A percentile compares a stretch with the other conserved stretches of the same genome.
These are phyloP conservation scores for Suhomyces kunorum DNA, from an alignment of 1,139 yeast species.

Conservation along the genomic window DNA sequence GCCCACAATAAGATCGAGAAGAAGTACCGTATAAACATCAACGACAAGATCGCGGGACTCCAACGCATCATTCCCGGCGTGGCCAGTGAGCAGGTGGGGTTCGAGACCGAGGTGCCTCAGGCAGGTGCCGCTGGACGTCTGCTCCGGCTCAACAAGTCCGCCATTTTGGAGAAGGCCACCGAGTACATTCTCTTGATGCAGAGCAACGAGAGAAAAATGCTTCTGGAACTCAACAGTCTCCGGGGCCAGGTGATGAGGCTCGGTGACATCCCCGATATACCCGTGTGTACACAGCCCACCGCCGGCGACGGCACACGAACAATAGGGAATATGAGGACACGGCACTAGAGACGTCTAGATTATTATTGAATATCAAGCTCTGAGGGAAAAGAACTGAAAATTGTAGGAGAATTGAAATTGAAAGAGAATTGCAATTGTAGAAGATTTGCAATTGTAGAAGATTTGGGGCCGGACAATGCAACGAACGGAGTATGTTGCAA, in stretches of 20 bases:
- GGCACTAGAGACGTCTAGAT: too few species aligned
- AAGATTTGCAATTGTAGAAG: too few species aligned
- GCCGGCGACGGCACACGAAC: too few species aligned
- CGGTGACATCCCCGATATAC: slow-evolving; percentile 3
- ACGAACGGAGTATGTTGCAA: too few species aligned
- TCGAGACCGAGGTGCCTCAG: slow-evolving; percentile 8
- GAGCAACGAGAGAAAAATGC: slow-evolving; percentile 41
- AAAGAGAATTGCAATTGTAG: too few species aligned
- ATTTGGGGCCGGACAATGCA: too few species aligned
- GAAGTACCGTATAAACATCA: slow-evolving; percentile 70
- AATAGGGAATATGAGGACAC: too few species aligned
- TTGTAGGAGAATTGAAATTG: too few species aligned
- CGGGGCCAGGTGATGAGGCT: slow-evolving; percentile 13
- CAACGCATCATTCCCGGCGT: slow-evolving; percentile 68
- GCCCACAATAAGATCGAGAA: slow-evolving; percentile 74
- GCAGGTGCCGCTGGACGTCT: slow-evolving; percentile 12
- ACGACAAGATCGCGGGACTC: slow-evolving; percentile 67
- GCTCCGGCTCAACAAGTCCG: slow-evolving; percentile 55
- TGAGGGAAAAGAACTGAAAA: too few species aligned
- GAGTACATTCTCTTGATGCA: slow-evolving; percentile 56
- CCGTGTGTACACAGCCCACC: neutral
- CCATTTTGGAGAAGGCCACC: slow-evolving; percentile 67
- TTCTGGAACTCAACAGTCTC: slow-evolving; percentile 27
- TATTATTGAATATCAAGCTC: too few species aligned
- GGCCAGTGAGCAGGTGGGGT: slow-evolving; percentile 53